Evolutionary conservation across 2,329 filamentous ascomycete species (phyloP).

Genomic region (Alternaria hordeiaustralica): DNA sequence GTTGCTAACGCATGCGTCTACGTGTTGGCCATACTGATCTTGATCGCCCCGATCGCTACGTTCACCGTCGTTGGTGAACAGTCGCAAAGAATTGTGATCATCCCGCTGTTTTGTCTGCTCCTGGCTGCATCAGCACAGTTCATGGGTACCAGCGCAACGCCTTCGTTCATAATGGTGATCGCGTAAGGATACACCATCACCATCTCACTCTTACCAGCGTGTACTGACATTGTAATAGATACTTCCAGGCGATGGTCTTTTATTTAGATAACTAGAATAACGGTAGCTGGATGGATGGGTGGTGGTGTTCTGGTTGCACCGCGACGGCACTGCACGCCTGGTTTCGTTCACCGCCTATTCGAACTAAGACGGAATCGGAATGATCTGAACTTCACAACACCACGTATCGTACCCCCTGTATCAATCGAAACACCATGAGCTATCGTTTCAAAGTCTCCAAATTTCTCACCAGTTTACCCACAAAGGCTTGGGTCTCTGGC

Average conservation of each 20-base stretch:
- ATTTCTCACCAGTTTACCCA: not conserved
- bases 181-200: not conserved
- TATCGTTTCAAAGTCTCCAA: not conserved
- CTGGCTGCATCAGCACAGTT: not conserved
- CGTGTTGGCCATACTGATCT: slow-evolving; percentile 1
- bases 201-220: not conserved
- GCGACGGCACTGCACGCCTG: not conserved
- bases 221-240: not conserved
- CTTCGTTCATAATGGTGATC: not conserved
- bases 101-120: slow-evolving; percentile 6
- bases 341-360: not conserved
- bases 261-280: not conserved
- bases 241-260: slow-evolving; percentile 1
- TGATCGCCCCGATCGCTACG: slow-evolving; percentile 3
- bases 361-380: not conserved
- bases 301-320: not conserved
- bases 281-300: not conserved
- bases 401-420: not conserved
- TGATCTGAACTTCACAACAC: not conserved
- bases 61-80: not conserved
- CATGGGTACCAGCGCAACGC: not conserved
- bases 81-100: not conserved
- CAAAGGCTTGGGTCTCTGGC: not conserved
- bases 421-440: not conserved
- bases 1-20: not conserved